Conservation (phyloP, 345 rosid genomes). For the Turritis glabra region DNA sequence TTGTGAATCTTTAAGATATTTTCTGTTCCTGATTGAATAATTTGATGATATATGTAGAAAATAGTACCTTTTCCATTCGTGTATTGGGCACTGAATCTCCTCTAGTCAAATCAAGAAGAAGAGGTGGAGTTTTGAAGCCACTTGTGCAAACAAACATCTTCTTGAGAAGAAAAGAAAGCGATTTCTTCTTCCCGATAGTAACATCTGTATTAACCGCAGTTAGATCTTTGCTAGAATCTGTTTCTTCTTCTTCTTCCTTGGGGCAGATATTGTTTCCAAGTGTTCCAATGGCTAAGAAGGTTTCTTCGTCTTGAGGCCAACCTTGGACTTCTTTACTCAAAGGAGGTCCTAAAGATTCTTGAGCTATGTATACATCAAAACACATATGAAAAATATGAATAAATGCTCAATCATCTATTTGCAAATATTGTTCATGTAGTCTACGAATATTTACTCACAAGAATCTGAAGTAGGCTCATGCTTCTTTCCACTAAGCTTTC, state of each 20-base stretch:
- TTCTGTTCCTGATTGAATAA: neutral
- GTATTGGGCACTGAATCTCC: slow-evolving; percentile 62
- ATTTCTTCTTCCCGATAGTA: slow-evolving; percentile 42
- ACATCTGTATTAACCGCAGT: slow-evolving; percentile 24
- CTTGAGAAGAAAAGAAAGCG: slow-evolving; percentile 65
- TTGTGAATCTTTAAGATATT: no score
- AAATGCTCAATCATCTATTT: slow-evolving; percentile 13
- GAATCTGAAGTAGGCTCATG: slow-evolving; percentile 27
- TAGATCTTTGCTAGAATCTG: slow-evolving; percentile 32
- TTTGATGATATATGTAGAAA: slow-evolving; percentile 9
- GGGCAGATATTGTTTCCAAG: slow-evolving; percentile 52
- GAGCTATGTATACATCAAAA: slow-evolving; percentile 31
- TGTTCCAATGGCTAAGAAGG: slow-evolving; percentile 77
- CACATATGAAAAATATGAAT: neutral
- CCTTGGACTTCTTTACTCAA: slow-evolving; percentile 57
- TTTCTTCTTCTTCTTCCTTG: slow-evolving; percentile 33
- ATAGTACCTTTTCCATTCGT: slow-evolving; percentile 64
- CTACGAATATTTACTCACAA: slow-evolving; percentile 40
- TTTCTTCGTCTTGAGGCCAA: slow-evolving; percentile 58
- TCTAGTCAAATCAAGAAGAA: slow-evolving; percentile 36
- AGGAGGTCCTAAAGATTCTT: slow-evolving; percentile 35
- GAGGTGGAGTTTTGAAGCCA: slow-evolving; percentile 56
- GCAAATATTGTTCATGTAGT: neutral
- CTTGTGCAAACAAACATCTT: slow-evolving; percentile 62
- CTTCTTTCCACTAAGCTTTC: slow-evolving; percentile 47